Evolutionary conservation across 345 rosid genomes (phyloP).

Genomic region (Sisymbrium irio): DNA sequence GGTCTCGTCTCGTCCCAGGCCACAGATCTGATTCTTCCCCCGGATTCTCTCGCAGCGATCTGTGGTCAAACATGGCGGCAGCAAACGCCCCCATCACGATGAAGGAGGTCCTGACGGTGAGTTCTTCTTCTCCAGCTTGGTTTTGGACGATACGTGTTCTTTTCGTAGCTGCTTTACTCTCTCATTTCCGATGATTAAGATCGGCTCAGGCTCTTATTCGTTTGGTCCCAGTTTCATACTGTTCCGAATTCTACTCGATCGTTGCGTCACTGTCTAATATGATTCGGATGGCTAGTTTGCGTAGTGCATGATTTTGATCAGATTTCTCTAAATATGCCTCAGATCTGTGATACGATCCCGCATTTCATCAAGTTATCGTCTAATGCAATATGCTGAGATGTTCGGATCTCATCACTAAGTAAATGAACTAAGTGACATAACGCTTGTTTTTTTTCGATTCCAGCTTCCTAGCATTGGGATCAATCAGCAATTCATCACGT

Average conservation of each 20-base stretch:
- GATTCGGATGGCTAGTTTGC: neutral
- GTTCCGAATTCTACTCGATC: constrained; percentile 20
- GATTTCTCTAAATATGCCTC: neutral
- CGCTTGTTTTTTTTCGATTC: constrained; percentile 1
- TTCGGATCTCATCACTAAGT: constrained; percentile 22
- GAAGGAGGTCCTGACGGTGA: constrained; percentile 87
- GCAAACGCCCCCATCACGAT: constrained; percentile 90
- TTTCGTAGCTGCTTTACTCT: neutral
- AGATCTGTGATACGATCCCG: constrained; percentile 33
- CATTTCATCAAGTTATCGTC: neutral
- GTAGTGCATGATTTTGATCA: constrained; percentile 21
- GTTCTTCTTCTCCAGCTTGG: constrained; percentile 29
- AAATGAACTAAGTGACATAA: constrained; percentile 7
- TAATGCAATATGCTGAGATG: constrained; percentile 6
- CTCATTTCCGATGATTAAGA: constrained; percentile 10
- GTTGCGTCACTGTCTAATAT: neutral
- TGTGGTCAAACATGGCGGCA: constrained; percentile 71
- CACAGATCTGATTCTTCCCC: constrained; percentile 40
- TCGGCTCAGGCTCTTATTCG: neutral
- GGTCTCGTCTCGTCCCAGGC: neutral
- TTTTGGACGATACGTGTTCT: neutral
- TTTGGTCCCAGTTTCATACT: constrained; percentile 9
- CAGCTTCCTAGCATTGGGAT: constrained; percentile 82
- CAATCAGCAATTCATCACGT: constrained; percentile 70
- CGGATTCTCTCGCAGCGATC: constrained; percentile 37